Base-by-base conservation (phyloP, 2,329 filamentous ascomycete species). In the Penicillium sp. region DNA sequence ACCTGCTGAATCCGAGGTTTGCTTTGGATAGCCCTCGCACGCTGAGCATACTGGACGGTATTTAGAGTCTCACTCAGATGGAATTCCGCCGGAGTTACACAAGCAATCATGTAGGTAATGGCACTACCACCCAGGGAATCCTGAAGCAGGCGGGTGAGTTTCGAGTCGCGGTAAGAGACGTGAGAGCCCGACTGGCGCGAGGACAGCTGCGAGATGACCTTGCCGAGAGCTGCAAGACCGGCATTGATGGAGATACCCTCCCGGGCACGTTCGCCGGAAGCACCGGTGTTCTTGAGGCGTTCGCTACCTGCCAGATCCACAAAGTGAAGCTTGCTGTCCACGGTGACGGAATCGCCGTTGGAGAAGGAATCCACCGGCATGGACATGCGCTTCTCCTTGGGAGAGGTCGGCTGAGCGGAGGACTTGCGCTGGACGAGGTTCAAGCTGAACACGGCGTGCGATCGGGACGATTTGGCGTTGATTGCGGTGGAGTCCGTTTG, bases 91-190 rank as follows among this genome's bases (percentile, higher is more conserved):
- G 90, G 91, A 1, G 91, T 98, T 19, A 98, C 90, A 68, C 93
- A 98, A 7, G 93, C 93, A 69, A 98, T 93, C 93, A 98, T 97
- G 70, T 97, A 98, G 1, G 93, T 98, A 62, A 96, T 94, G 23
- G 93, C 93, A 62, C 94, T 97, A 4, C 93, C 93, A 41, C 93
- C 93, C 4, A 98, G 76, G 0, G 93, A 98, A 67, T 98, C 93
- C 72, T 98, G 93, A 13, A 98, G 79, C 16, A 98, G 76, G 44
- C 93, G 84, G 8, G 93, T 98, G 54, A 98, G 81, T 63, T 89
- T 90, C n/a, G 93, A 97, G 69, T 98, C 93, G 50, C 93, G 87
- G 64, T 98, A 98, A 2, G 93, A 98, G 41, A 98, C 90, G 67
- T 97, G 89, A 4, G 88, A 84, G 33, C 88, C 89, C 30, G 86